Evolutionary conservation across 2,329 filamentous ascomycete genomes (phyloP).

Genomic region (Trichoderma asperellum): DNA sequence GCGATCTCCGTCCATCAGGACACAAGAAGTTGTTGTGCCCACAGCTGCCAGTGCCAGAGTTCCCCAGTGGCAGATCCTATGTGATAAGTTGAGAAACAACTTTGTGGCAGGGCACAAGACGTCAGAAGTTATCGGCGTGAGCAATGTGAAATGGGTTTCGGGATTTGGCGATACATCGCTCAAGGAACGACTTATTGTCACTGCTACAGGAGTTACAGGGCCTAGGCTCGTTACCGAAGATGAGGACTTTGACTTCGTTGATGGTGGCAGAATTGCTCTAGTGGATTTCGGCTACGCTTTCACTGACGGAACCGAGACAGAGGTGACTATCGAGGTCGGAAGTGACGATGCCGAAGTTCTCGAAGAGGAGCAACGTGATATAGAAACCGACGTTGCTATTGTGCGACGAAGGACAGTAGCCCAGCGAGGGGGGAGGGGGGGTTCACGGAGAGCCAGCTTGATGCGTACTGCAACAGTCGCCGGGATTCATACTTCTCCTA

Average conservation of each 20-base stretch:
- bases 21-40: slow-evolving; percentile 37
- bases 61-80: slow-evolving; percentile 70
- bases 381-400: slow-evolving; percentile 79
- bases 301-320: slow-evolving; percentile 57
- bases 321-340: slow-evolving; percentile 75
- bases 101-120: slow-evolving; percentile 71
- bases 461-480: slow-evolving; percentile 53
- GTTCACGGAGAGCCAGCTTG: slow-evolving; percentile 38
- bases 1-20: slow-evolving; percentile 40
- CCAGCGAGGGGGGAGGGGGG: slow-evolving; percentile 52
- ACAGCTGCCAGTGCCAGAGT: slow-evolving; percentile 45
- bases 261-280: slow-evolving; percentile 73
- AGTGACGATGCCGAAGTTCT: slow-evolving; percentile 69
- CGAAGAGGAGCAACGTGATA: slow-evolving; percentile 72
- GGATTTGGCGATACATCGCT: slow-evolving; percentile 53
- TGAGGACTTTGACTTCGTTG: slow-evolving; percentile 74
- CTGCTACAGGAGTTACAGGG: slow-evolving; percentile 69
- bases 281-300: slow-evolving; percentile 73
- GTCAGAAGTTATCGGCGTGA: slow-evolving; percentile 66
- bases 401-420: slow-evolving; percentile 74
- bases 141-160: slow-evolving; percentile 72
- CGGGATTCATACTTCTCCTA: not conserved
- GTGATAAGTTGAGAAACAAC: slow-evolving; percentile 70
- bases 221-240: slow-evolving; percentile 65
- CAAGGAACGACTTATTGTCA: slow-evolving; percentile 67